Evolutionary conservation across 257 asterid genomes (phyloP).

Genomic region (Linaria vulgaris): DNA sequence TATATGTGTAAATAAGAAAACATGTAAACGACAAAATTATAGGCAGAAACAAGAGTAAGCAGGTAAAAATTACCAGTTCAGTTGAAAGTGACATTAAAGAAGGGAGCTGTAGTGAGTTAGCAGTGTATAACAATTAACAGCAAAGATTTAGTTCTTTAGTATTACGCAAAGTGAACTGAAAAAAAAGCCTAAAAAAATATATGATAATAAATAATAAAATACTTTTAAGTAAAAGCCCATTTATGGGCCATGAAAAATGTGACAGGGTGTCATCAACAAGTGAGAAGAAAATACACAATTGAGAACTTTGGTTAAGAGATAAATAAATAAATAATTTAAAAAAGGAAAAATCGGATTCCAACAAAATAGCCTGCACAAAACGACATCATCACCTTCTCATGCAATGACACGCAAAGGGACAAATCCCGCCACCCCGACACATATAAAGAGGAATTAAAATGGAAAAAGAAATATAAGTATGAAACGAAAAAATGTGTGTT

Average conservation of each 20-base stretch:
- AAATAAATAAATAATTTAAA: slow-evolving; percentile 7
- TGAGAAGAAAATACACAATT: too few relatives aligned
- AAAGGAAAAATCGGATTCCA: slow-evolving; percentile 28
- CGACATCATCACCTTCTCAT: slow-evolving; percentile 32
- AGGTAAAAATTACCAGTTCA: slow-evolving; percentile 26
- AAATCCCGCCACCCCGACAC: slow-evolving; percentile 21
- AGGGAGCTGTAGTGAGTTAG: too few relatives aligned
- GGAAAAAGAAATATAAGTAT: background rate
- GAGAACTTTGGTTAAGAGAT: slow-evolving; percentile 17
- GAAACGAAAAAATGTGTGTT: too few relatives aligned
- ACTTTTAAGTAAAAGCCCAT: slow-evolving; percentile 25
- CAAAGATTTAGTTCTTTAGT: too few relatives aligned
- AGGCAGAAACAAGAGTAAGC: slow-evolving; percentile 20
- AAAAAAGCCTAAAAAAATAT: too few relatives aligned
- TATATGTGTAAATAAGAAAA: background rate
- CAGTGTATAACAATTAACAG: too few relatives aligned
- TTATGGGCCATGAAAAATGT: slow-evolving; percentile 19
- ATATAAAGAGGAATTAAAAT: background rate
- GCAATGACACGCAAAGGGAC: slow-evolving; percentile 38
- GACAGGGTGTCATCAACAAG: too few relatives aligned
- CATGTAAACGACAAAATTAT: background rate
- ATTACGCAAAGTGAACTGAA: too few relatives aligned
- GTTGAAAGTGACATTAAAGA: too few relatives aligned
- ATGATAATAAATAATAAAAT: too few relatives aligned
- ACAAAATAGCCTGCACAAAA: slow-evolving; percentile 30